Evolutionary conservation across 768 basidiomycete genomes (phyloP).

Genomic region (Pisolithus albus): DNA sequence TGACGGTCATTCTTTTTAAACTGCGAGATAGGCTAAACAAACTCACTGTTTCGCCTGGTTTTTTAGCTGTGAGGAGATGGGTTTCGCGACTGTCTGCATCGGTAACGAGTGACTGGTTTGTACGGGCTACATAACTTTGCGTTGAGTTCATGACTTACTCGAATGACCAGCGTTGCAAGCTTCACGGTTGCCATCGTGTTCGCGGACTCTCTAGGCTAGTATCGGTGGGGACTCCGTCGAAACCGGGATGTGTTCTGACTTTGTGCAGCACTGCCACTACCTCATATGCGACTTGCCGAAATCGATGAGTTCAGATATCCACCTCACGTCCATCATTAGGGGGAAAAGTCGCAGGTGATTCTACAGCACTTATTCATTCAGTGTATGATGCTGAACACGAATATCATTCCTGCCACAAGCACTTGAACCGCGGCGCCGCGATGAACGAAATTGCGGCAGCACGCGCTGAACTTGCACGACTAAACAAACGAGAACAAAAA

Average conservation of each 20-base stretch:
- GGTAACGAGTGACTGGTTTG: not conserved
- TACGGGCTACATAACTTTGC: constrained; percentile 33
- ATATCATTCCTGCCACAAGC: too few relatives aligned
- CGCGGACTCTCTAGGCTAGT: too few relatives aligned
- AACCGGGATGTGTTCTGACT: too few relatives aligned
- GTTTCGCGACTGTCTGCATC: constrained; percentile 73
- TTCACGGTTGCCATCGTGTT: constrained; percentile 63
- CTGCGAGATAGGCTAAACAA: constrained; percentile 17
- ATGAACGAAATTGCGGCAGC: not conserved
- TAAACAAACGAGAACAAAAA: not conserved
- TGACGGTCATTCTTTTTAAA: not conserved
- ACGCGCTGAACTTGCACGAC: not conserved
- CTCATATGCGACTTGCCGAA: too few relatives aligned
- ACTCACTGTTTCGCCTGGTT: constrained; percentile 67
- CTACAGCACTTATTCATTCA: too few relatives aligned
- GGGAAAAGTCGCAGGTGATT: too few relatives aligned
- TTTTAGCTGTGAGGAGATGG: constrained; percentile 64
- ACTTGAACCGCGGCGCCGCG: not conserved
- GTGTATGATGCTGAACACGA: too few relatives aligned
- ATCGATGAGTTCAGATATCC: too few relatives aligned
- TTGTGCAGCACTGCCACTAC: too few relatives aligned
- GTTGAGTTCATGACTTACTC: constrained; percentile 38
- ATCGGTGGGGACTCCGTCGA: too few relatives aligned
- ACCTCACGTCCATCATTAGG: too few relatives aligned
- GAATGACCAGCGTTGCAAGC: constrained; percentile 65